Conservation (phyloP, 75 land plant genomes). For the Selaginella moellendorffii region DNA sequence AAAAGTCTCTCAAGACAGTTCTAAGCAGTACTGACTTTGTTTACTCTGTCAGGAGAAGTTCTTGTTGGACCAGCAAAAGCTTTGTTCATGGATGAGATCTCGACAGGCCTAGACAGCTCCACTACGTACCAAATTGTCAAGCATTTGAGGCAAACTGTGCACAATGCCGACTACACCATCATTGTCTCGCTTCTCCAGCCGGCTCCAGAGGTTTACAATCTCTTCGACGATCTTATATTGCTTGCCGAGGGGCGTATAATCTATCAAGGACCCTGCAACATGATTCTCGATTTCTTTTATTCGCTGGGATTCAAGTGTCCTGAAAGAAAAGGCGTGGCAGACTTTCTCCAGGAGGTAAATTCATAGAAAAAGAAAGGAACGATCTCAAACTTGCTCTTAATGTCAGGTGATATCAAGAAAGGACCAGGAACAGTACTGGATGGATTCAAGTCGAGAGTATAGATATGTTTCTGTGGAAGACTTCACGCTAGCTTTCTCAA, state of each 20-base stretch:
- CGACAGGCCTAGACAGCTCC: no score
- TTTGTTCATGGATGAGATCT: no score
- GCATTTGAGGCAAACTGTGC: constrained; percentile 41
- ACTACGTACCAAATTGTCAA: constrained; percentile 65
- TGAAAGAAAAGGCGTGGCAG: constrained; percentile 26
- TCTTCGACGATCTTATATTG: constrained; percentile 82
- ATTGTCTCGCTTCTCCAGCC: constrained; percentile 74
- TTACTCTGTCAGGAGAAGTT: no score
- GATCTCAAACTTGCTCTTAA: not conserved
- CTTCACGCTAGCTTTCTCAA: no score
- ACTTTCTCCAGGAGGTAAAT: constrained; percentile 24
- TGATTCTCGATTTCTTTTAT: constrained; percentile 22
- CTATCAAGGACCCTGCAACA: constrained; percentile 29
- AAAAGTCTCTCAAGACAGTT: not conserved
- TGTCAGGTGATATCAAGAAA: constrained; percentile 12
- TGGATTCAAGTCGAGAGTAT: not conserved
- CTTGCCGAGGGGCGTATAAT: constrained; percentile 33
- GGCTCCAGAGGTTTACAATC: constrained; percentile 68
- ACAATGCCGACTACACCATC: constrained; percentile 34
- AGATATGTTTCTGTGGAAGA: no score
- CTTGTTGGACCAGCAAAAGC: no score
- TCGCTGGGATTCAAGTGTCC: constrained; percentile 27
- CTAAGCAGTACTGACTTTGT: not conserved
- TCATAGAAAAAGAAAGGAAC: not conserved
- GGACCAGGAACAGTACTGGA: not conserved